phyloP scores from a whole-genome alignment of 306 rosid species.

The Fagus sylvatica region DNA sequence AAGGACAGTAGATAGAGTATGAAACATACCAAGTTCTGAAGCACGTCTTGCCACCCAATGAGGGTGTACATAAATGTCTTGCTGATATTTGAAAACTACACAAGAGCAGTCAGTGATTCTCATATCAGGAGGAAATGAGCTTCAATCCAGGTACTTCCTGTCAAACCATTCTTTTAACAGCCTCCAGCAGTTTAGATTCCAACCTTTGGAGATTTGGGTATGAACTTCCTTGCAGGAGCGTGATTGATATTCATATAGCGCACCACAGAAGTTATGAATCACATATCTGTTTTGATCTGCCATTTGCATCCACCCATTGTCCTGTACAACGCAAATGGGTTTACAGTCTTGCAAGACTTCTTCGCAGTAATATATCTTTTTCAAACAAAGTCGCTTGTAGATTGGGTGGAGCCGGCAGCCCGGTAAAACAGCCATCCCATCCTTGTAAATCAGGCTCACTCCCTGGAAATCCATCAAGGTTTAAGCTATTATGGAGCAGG shows the following conservation, averaged over 20 bases:
- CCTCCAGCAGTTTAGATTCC: conserved; percentile 15
- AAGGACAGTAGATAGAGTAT: no score
- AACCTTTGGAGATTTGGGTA: not conserved
- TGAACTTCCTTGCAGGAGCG: conserved; percentile 9
- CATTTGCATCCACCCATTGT: conserved; percentile 20
- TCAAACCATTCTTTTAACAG: conserved; percentile 30
- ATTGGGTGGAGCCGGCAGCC: no score
- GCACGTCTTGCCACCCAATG: not conserved
- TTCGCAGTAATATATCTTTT: no score
- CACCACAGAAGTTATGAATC: conserved; percentile 23
- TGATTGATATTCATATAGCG: conserved; percentile 8
- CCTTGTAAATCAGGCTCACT: no score
- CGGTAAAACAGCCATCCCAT: no score
- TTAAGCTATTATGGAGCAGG: no score
- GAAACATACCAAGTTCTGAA: not conserved
- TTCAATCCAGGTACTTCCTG: conserved; percentile 3
- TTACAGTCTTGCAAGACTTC: no score
- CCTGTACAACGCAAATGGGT: conserved; percentile 3
- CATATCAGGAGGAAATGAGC: conserved; percentile 29
- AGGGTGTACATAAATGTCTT: no score
- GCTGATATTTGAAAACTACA: no score
- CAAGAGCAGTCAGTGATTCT: not conserved
- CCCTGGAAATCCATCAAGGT: no score
- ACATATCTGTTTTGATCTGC: conserved; percentile 23
- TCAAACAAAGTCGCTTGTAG: no score